Conservation (phyloP, 1,284 basidiomycete species). For the Ustilago xerochloae region DNA sequence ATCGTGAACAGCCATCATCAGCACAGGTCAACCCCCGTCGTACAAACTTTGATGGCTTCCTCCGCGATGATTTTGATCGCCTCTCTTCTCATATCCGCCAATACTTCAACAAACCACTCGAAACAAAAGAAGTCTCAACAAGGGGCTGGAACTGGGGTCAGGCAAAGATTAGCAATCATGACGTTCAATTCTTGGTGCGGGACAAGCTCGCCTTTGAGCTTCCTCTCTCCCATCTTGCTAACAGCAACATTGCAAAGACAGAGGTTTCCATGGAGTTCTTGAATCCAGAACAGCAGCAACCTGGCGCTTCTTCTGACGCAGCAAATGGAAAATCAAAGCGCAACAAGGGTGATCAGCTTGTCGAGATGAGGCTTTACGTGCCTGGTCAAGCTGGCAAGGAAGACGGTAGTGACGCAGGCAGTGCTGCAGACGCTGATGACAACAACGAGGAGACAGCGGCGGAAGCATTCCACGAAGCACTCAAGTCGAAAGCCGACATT, state of each 20-base stretch:
- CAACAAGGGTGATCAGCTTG: conserved; percentile 75
- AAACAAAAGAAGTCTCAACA: conserved; percentile 85
- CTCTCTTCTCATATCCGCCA: conserved; percentile 67
- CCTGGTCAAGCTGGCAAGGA: conserved; percentile 78
- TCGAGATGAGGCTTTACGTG: conserved; percentile 95
- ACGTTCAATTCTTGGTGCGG: conserved; percentile 92
- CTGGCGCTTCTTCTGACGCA: conserved; percentile 57
- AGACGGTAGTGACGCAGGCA: conserved; percentile 69
- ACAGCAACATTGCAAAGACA: conserved; percentile 97
- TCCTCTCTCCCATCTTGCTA: conserved; percentile 86
- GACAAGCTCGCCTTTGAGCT: conserved; percentile 93
- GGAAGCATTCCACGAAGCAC: conserved; percentile 92
- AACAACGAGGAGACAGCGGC: conserved; percentile 80
- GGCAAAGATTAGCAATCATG: conserved; percentile 72
- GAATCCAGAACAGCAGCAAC: conserved; percentile 70
- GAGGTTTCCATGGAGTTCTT: conserved; percentile 97
- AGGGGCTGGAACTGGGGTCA: conserved; percentile 99
- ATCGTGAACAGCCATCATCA: conserved; percentile 69
- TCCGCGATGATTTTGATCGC: conserved; percentile 76
- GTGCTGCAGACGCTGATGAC: conserved; percentile 72
- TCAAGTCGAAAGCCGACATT: conserved; percentile 97
- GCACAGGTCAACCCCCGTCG: conserved; percentile 68
- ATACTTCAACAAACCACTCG: conserved; percentile 86
- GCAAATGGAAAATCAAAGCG: conserved; percentile 47
- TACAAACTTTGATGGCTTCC: conserved; percentile 93